Evolutionary conservation across 495 filamentous ascomycete species (phyloP).

Genomic region (Hypoxylon rickii): DNA sequence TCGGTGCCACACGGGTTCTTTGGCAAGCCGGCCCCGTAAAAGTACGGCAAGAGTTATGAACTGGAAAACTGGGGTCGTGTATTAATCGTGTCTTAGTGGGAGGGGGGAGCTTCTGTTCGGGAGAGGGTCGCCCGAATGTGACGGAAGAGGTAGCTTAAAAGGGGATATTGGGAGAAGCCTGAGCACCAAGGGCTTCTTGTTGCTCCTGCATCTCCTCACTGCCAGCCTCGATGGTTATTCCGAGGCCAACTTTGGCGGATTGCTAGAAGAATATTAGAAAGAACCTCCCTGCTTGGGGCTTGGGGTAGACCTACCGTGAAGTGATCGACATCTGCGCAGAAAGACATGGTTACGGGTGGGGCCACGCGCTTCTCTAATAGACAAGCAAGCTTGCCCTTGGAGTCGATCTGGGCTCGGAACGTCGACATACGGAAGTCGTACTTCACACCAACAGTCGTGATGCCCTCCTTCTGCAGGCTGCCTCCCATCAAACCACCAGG

Average conservation of each 20-base stretch:
- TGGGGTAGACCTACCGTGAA: constrained; percentile 69
- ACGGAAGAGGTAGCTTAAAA: constrained; percentile 49
- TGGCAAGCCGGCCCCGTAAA: constrained; percentile 9
- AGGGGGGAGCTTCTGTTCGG: constrained; percentile 34
- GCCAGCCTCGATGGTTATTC: constrained; percentile 89
- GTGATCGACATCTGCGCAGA: constrained; percentile 97
- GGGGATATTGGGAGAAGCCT: constrained; percentile 57
- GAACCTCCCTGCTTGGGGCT: not conserved
- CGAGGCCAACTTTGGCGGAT: constrained; percentile 91
- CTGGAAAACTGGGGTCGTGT: constrained; percentile 12
- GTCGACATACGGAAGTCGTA: constrained; percentile 96
- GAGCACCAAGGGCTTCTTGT: constrained; percentile 65
- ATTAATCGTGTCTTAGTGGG: constrained; percentile 20
- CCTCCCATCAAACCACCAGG: constrained; percentile 69
- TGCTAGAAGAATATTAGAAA: constrained; percentile 62
- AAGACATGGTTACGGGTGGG: constrained; percentile 85
- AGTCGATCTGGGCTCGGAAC: constrained; percentile 95
- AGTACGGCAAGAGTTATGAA: constrained; percentile 1
- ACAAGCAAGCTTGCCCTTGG: constrained; percentile 88
- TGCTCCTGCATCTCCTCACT: constrained; percentile 90
- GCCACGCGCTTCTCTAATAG: constrained; percentile 94
- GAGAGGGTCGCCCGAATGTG: constrained; percentile 29
- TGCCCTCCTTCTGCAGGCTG: constrained; percentile 76
- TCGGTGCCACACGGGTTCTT: constrained; percentile 16
- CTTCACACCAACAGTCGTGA: constrained; percentile 90